A percentile compares a stretch with the other conserved stretches of the same genome.
These are phyloP conservation scores for Rubroboletus satanas DNA, from an alignment of 768 basidiomycete species.

Conservation along the genomic window DNA sequence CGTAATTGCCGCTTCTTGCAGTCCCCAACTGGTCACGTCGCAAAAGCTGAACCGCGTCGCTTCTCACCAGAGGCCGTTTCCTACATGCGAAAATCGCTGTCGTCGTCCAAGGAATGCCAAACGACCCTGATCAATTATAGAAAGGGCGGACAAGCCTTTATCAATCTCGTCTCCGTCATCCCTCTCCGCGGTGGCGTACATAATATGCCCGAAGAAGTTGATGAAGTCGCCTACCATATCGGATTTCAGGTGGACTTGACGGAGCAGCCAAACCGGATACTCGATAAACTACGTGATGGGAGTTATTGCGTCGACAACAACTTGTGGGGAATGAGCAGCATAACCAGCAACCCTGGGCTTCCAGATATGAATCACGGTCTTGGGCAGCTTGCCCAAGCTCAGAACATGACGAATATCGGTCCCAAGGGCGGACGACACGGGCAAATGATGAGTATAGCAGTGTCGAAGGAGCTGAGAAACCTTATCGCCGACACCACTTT, in stretches of 20 bases:
- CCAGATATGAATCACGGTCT: not conserved
- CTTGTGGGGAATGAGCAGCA: slow-evolving; percentile 5
- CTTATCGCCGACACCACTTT: slow-evolving; percentile 48
- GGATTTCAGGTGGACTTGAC: slow-evolving; percentile 96
- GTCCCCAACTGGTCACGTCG: slow-evolving; percentile 59
- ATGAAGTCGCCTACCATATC: slow-evolving; percentile 80
- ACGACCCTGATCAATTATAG: slow-evolving; percentile 83
- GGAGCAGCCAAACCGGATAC: slow-evolving; percentile 79
- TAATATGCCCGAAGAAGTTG: slow-evolving; percentile 48
- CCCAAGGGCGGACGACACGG: slow-evolving; percentile 23
- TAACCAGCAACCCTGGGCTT: not conserved
- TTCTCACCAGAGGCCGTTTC: slow-evolving; percentile 63
- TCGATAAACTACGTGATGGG: slow-evolving; percentile 76
- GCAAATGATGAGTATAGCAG: slow-evolving; percentile 32
- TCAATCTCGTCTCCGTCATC: slow-evolving; percentile 89
- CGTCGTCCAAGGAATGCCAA: slow-evolving; percentile 84
- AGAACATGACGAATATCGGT: slow-evolving; percentile 18
- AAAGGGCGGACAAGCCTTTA: slow-evolving; percentile 80
- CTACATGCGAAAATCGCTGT: slow-evolving; percentile 60
- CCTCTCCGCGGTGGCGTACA: slow-evolving; percentile 66
- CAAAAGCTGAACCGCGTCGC: slow-evolving; percentile 51
- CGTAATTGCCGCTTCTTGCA: slow-evolving; percentile 91
- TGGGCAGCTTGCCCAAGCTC: slow-evolving; percentile 14
- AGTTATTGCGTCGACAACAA: slow-evolving; percentile 68
- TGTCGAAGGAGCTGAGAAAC: slow-evolving; percentile 51